Evolutionary conservation across 2,329 filamentous ascomycete species (phyloP), one percentile per base, ranked within the genome.

Genomic region (Penicillium sp.): DNA sequence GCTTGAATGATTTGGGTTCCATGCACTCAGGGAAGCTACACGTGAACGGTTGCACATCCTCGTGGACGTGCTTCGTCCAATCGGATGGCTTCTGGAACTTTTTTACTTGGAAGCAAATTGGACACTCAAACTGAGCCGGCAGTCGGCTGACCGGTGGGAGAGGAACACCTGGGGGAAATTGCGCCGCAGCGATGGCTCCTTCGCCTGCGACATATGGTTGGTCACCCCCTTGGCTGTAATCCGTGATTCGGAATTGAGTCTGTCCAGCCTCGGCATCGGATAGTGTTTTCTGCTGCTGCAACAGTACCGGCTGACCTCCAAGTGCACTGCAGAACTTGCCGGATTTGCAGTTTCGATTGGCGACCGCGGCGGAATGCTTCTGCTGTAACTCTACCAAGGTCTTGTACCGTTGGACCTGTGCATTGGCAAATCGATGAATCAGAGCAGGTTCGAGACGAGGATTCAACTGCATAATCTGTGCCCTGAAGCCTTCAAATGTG

Each of bases 1-100:
- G 85, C 75, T 96, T 96, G 79, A 96, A 97, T 31, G 91, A 92
- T 73, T 95, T 96, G 16, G 90, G 87, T 44, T 96, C 91, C 8
- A 84, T 83, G 69, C 92, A 96, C 47, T 85, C 82, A 2, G 89
- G 86, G 77, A 93, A 96, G 0, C 92, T 96, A 74, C 92, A 97
- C 3, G 91, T 95, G 64, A 96, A 96, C 0, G 92, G 92, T 69
- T 94, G 90, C 1, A 96, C 86, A 69, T 97, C 92, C 73, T 96
- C 92, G 64, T 96, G 91, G 1, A 97, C 90, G 67, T 97, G 92
- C 71, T 97, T 96, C 1, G 92, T 96, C 92, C 92, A 97, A 73
- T 97, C 92, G 0, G 92, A 96, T 14, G 92, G 92, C 72, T 96
- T 96, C 64, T 87, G 85, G 64, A 94, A 92, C 65, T 87, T 91